Percentiles rank a stretch among this genome's conserved stretches.
These are phyloP conservation scores for Monosporozyma aerobia DNA, from an alignment of 805 yeast genomes.

Conservation along the genomic window DNA sequence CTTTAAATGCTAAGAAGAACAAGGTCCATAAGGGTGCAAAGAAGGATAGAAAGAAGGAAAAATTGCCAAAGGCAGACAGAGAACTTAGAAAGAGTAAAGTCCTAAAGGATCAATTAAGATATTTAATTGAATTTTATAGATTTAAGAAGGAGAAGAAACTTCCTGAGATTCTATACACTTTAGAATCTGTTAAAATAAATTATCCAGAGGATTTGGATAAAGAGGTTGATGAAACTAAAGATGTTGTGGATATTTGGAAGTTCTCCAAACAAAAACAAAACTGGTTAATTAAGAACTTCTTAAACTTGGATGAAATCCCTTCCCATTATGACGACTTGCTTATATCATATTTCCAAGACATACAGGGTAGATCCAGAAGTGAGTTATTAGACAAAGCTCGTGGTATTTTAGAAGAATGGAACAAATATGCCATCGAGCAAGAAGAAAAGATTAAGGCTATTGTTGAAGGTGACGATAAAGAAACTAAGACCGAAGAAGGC, in stretches of 20 bases:
- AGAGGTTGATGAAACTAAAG: conserved; percentile 7
- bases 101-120: conserved; percentile 28
- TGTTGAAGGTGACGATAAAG: conserved; percentile 10
- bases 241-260: conserved; percentile 28
- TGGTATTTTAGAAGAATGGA: conserved; percentile 18
- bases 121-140: conserved; percentile 27
- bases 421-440: conserved; percentile 17
- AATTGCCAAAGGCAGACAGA: conserved; percentile 23
- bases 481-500: background rate
- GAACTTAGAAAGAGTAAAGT: conserved; percentile 17
- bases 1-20: conserved; percentile 4
- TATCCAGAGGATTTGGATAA: conserved; percentile 9
- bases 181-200: conserved; percentile 20
- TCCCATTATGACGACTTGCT: conserved; percentile 20
- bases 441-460: conserved; percentile 17
- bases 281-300: conserved; percentile 29
- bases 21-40: conserved; percentile 12
- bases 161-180: conserved; percentile 14
- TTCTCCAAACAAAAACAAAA: conserved; percentile 31
- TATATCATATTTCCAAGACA: conserved; percentile 23
- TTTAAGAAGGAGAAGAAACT: conserved; percentile 17
- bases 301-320: conserved; percentile 22
- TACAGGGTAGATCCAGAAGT: conserved; percentile 18
- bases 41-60: conserved; percentile 20
- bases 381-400: conserved; percentile 17